Base-by-base conservation (phyloP, 2,329 filamentous ascomycete species). In the Venturia oleaginea region DNA sequence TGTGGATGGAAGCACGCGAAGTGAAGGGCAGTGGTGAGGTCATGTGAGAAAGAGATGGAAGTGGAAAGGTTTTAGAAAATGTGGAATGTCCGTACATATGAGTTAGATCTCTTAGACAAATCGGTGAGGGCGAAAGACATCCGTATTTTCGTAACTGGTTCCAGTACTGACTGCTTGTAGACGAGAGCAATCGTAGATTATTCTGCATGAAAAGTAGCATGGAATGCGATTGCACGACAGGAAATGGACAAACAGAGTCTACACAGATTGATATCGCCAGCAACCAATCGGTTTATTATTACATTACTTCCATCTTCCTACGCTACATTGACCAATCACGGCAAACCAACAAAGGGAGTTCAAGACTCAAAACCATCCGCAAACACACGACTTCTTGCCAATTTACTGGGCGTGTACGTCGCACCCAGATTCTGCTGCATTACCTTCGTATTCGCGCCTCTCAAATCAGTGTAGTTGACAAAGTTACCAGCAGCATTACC, bases 401-500 rank as follows among this genome's bases (percentile, higher is more conserved):
- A 51, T 4, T 27, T 34, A 22, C 2, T 30, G 2, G 51, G 51
- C 30, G 51, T 57, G 19, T 62, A 64, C 48, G 27, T 24, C 8
- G 43, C 48, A 19, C 62, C 62, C 34, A 24, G 2, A 37, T 64
- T 51, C 32, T 40, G 32, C 30, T 37, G 27, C 22, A 30, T 48
- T 3, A 59, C 48, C 46, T 64, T 27, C 55, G 57, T 61, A 15
- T 62, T 61, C 37, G 63, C 54, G 13, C 63, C 63, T 1, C 5
- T 61, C 54, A 64, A 30, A 51, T 64, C 40, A 7, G 51, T 37
- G 4, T 24, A 76, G 68, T 92, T 75, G 0, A 75, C 72, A 0
- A 83, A 86, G 70, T 92, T 91, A 0, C 81, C 91, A 0, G 89
- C 91, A 0, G 90, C 91, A 70, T 94, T 94, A 5, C 91, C 91